Base-by-base conservation (phyloP, 805 yeast species). In the Kodamaea leandrae region DNA sequence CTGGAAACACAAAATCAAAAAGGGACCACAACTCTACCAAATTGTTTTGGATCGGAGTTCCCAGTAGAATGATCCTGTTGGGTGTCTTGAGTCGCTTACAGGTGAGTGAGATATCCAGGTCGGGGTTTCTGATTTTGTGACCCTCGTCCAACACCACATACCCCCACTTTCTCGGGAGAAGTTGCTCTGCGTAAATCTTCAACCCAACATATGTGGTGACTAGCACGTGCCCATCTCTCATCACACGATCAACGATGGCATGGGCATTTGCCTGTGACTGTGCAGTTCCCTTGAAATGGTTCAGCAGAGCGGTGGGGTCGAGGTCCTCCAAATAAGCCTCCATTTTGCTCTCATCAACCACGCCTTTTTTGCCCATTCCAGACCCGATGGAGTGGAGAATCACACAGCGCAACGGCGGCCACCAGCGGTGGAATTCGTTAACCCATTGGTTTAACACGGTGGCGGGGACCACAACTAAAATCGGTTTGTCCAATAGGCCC, bases 401-500 rank as follows among this genome's bases (percentile, higher is more conserved):
- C 4, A 86, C 80, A 4, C 89, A 80, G 45, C 99, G 63, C 19
- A 93, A 71, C 0, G 97, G 88, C 2, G 98, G 97, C 98, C 98
- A 93, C 99, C 99, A 93, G 37, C 83, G 77, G 52, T 91, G 98
- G 36, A 93, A 78, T 61, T 93, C 99, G 47, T 83, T 83, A n/a
- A 88, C 91, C 99, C 99, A 93, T 56, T 93, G 99, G 45, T 80
- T 84, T 73, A 93, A 68, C 0, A 93, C 97, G 0, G 99, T 93
- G 0, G 98, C 98, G 0, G 99, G 99, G 50, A 96, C 95, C 0
- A 93, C 96, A 30, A 93, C 72, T 25, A 93, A 55, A 0, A 86
- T 83, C 0, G 99, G 99, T 27, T 82, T 83, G 23, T 78, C 75
- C 2, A 91, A 65, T 43, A 77, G 66, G 0, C 83, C 81, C 13